Evolutionary conservation across 2,329 filamentous ascomycete genomes (phyloP), one percentile per base, ranked within the genome.

Genomic region (Neonectria faginata): DNA sequence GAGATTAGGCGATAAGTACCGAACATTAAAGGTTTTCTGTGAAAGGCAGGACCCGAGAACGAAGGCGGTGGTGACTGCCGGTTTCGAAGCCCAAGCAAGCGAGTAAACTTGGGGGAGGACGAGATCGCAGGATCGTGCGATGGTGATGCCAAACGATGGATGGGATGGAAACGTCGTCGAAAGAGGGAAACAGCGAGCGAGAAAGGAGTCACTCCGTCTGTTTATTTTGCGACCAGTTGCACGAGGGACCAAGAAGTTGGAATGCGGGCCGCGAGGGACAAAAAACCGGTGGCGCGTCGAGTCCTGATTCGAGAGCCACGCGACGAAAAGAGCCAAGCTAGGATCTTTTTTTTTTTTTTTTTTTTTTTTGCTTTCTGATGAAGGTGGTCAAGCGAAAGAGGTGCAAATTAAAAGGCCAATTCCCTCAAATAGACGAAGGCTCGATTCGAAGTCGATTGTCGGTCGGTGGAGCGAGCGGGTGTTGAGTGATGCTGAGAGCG

Each of bases 191-290:
- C n/a, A 16, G 22, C 20, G 51, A 31, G 22, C 10, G 39, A 41
- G 5, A 14, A 55, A 29, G 22, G 33, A 51, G 58, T 36, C 44
- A 36, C 33, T 56, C 51, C 33, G 33, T 61, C 59, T 61, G 52
- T 61, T 61, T 56, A 56, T 27, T 56, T 55, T 50, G 45, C 10
- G 16, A 31, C 6, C 31, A 31, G 16, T 25, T 18, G 39, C 39
- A 10, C n/a, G 39, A 41, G n/a, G 39, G 8, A 42, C n/a, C 39
- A 31, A 44, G 50, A 62, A 55, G 52, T 57, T 71, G 64, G 65
- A 72, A 70, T 70, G 70, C 68, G 60, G 65, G 65, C 60, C 33
- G 60, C 57, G 58, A 51, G 31, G 39, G 31, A 25, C 53, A 50
- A 53, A 60, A 61, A 55, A 22, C 20, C 44, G 58, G 52, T n/a